Base-by-base conservation (phyloP, 345 rosid species). In the Punica granatum region DNA sequence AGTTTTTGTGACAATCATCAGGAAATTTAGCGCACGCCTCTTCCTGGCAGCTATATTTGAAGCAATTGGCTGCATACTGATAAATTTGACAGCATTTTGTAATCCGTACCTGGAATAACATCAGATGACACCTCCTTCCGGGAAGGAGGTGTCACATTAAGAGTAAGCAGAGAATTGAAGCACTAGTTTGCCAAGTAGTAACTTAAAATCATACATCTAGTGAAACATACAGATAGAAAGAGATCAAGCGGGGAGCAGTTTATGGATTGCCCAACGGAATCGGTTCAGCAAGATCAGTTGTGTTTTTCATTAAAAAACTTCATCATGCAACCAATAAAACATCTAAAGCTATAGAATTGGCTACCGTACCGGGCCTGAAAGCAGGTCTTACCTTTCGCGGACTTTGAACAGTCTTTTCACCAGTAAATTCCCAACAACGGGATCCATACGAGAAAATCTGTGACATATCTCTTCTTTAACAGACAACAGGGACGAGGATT, bases 391-490 rank as follows among this genome's bases (percentile, higher is more conserved):
- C 97, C 81, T 90, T 89, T 63, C 90, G 86, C 23, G 98, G 94
- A 87, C 96, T 87, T 75, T 93, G 98, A 64, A 78, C 86, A 93
- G 96, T 69, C 96, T 87, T 83, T 93, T 97, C 86, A 92, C 71
- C 76, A 92, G 90, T 71, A 88, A 88, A 76, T 90, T 92, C 80
- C 88, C 97, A 69, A 92, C 98, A 75, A 92, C 90, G 63, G 88
- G 84, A 74, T 92, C 97, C 66, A 78, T 49, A 63, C 74, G 75
- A 66, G 69, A 67, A 79, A 81, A 26, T 67, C 66, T 72, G 65
- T 76, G 71, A 75, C 6, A 33, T 49, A 64, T 46, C 56, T 68
- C 78, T 72, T 74, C 85, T 67, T 79, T 78, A 70, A 89, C 83
- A 75, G 88, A 86, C 82, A 90, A 76, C 69, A 82, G 67, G 44